Evolutionary conservation across 2,329 filamentous ascomycete species (phyloP).

Genomic region (Fusarium floridanum): DNA sequence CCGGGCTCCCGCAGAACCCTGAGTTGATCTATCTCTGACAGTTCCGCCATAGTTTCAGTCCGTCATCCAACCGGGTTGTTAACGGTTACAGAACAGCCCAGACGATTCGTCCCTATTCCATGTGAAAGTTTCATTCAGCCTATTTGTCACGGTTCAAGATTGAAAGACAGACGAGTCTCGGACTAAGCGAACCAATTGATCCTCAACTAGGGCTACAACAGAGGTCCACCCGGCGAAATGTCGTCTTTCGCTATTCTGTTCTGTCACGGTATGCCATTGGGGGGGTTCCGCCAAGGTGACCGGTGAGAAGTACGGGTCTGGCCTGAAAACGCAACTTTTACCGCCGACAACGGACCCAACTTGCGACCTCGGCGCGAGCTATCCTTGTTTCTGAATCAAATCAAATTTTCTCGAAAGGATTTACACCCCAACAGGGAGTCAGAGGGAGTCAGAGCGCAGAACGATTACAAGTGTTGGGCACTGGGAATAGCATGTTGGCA

Average conservation of each 20-base stretch:
- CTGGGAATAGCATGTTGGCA: not conserved
- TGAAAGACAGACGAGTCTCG: not conserved
- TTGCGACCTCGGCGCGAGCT: conserved; percentile 18
- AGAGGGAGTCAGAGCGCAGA: not conserved
- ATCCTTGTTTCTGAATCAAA: conserved; percentile 7
- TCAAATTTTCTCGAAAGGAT: not conserved
- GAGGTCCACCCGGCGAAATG: conserved; percentile 29
- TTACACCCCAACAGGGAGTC: not conserved
- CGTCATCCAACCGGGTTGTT: not conserved
- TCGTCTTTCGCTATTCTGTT: conserved; percentile 19
- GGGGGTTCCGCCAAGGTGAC: conserved; percentile 28
- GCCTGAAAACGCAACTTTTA: conserved; percentile 21
- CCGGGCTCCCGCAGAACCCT: not conserved
- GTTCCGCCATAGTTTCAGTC: not conserved
- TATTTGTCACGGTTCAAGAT: not conserved
- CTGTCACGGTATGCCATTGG: conserved; percentile 17
- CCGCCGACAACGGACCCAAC: conserved; percentile 41
- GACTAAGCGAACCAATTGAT: conserved; percentile 36
- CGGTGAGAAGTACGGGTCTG: conserved; percentile 11
- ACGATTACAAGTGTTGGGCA: not conserved
- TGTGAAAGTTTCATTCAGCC: not conserved
- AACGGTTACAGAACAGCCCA: not conserved
- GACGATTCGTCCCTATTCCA: not conserved
- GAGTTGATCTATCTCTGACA: conserved; percentile 7
- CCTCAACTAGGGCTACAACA: not conserved